Evolutionary conservation across 257 asterid species (phyloP), one percentile per base, ranked within the genome.

Genomic region (Przewalskia tangutica): DNA sequence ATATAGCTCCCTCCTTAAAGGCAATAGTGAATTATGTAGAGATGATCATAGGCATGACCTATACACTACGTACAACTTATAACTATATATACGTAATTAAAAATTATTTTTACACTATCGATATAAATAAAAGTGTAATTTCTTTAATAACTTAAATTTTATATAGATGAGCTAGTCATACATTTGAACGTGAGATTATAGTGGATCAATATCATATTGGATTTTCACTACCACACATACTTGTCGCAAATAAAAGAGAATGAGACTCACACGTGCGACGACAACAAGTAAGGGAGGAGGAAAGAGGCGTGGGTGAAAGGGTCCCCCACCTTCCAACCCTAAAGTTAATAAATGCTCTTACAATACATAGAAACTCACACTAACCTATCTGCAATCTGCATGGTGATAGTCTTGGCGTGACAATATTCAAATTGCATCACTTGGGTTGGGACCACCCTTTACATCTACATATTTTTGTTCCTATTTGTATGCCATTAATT

Each of bases 341-440:
- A 84, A 84, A 84, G 89, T 75, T 81, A 84, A 78, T 84, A 78
- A 80, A 84, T 84, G 85, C 83, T 82, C 84, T 82, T 85, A 85
- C 86, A 88, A 82, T 32, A 79, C 83, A 73, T 83, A 55, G 83
- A 85, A 86, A 84, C 42, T 58, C 84, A 84, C 82, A 86, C 82
- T 79, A 78, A 80, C 87, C 85, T 84, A 84, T 79, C 86, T 83
- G 86, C 58, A 81, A 81, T 80, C 82, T 85, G 86, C 82, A 80
- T 84, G 90, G 89, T 85, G 81, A 68, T 79, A 83, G 82, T 17
- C 85, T 60, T 85, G 90, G 89, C 90, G 90, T 89, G 91, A 82
- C 86, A 86, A 82, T 85, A 87, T 89, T 89, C 86, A 89, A 89
- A 87, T 89, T 87, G 84, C 85, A 81, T 82, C 81, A 80, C 67